Evolutionary conservation across 768 basidiomycete genomes (phyloP), one percentile per base, ranked within the genome.

Genomic region (Sporobolomyces phaffii): DNA sequence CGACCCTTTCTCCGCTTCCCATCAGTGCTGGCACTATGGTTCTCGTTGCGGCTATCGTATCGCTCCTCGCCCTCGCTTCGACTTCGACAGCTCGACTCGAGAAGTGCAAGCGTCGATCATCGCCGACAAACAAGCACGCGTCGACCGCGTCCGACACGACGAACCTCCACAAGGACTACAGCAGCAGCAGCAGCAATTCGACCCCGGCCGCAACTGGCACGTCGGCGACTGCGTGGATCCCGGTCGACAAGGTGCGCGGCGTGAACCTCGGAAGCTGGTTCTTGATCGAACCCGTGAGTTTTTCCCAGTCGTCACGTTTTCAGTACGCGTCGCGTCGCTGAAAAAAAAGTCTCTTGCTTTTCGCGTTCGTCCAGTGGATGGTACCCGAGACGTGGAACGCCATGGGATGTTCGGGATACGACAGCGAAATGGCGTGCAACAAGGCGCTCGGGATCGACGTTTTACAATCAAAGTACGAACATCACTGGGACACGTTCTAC

Each of bases 401-500:
- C 17, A 40, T 57, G 24, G 54, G 54, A 5, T 57, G 54, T 29
- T 7, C 11, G 11, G 65, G n/a, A 13, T 66, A 54, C 52, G 22
- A 22, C 5, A n/a, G 17, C 11, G 65, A 66, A 29, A 34, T 59
- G 38, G 13, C 34, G 2, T 66, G 65, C 29, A 60, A 54, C 47
- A 29, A 49, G 20, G 59, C 44, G 0, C 28, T 60, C 36, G 65
- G 65, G 10, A 38, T 57, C n/a, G 54, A 51, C 26, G 45, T 18
- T 10, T 22, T 61, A 5, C 65, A 67, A 38, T 3, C 31, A 2
- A 22, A 22, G 7, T 67, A 56, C 47, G 60, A 67, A 14, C 24
- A 50, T 5, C 65, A 67, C 48, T 67, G 65, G 56, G 13, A 5
- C 45, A n/a, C 47, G 13, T 64, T 57, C 54, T 64, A 64, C 48